Evolutionary conservation across 139 green algal species (phyloP), one percentile per base, ranked within the genome.

Genomic region (Pseudopediastrum boryanum): DNA sequence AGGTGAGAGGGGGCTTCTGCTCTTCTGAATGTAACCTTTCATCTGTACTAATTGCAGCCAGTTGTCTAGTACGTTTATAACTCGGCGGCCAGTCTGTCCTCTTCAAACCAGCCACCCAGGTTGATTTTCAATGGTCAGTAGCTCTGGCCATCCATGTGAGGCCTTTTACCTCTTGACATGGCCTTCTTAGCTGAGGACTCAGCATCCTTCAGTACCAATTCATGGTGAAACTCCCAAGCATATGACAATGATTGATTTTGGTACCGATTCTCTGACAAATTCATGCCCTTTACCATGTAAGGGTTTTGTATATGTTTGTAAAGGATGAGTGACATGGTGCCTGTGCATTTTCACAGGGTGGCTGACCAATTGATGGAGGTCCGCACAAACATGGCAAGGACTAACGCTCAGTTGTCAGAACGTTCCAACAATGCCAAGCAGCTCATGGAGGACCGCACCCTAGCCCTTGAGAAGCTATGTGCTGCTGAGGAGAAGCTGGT

Each of bases 401-500:
- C 51, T 1, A 48, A 51, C 16, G 61, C 51, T 9, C 70, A 77
- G 35, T 38, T 77, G 3, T 51, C 43, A 10, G 23, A 41, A 2
- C 33, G 36, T 19, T 6, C 50, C 50, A 52, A n/a, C 29, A 51
- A 77, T 33, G 13, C 66, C 1, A 51, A 67, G 50, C 70, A 77
- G 70, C 70, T 77, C 1, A 38, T 38, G 16, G 27, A 38, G 19
- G 70, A 77, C 51, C 50, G 51, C 38, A 38, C 51, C 70, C 33
- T 67, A 7, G 51, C 51, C 19, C 50, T 77, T 36, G 25, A 67
- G 48, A 67, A 67, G 70, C 51, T 77, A 3, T 67, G 51, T n/a
- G 25, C 38, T 39, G 41, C n/a, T 54, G 70, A 77, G 51, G 51
- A 77, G 51, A 67, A 54, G 51, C 70, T 77, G 36, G 51, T 68